Base-by-base conservation (phyloP, 441 rosid genomes). In the Erysimum pusillum region DNA sequence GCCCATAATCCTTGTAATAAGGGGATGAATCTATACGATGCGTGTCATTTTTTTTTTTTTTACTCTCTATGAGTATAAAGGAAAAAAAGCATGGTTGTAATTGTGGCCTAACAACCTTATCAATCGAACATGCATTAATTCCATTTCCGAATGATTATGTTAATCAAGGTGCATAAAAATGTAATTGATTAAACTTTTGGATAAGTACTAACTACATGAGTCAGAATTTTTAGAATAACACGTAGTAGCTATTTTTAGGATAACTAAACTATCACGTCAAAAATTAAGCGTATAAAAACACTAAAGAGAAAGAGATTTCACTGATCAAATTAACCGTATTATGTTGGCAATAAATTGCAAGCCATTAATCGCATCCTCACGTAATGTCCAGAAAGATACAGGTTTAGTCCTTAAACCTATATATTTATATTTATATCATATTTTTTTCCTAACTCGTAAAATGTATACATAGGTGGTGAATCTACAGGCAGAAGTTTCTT, bases 401-500 rank as follows among this genome's bases (percentile, higher is more conserved):
- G 18, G 46, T 25, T 38, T 71, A 36, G 39, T n/a, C 57, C 28
- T 71, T 48, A 14, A 46, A 14, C 5, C 51, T 15, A 22, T 20
- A 8, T 69, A 32, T 78, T 31, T 69, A 18, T 35, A 2, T 9
- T 38, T 38, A 51, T 63, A 32, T 54, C 6, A 12, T 44, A 31
- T 42, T 9, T 61, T 0, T 5, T 36, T 18, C 6, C 35, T 41
- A 63, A 54, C 31, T 54, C 12, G 66, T 56, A 17, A 76, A 63
- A 34, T 63, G 65, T 76, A 14, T 45, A 52, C n/a, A 22, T 64
- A 94, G 99, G 94, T 92, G 79, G 93, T 91, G 85, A 91, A 79
- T 77, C 84, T 94, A 75, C 98, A 92, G 76, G 88, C 96, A 20
- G 98, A 94, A 85, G 88, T 94, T 17, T 80, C 98, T 32, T 92